Percentiles rank a stretch among this genome's conserved stretches.
phyloP scores from a whole-genome alignment of 106 monocot genomes.

The Acorus gramineus region DNA sequence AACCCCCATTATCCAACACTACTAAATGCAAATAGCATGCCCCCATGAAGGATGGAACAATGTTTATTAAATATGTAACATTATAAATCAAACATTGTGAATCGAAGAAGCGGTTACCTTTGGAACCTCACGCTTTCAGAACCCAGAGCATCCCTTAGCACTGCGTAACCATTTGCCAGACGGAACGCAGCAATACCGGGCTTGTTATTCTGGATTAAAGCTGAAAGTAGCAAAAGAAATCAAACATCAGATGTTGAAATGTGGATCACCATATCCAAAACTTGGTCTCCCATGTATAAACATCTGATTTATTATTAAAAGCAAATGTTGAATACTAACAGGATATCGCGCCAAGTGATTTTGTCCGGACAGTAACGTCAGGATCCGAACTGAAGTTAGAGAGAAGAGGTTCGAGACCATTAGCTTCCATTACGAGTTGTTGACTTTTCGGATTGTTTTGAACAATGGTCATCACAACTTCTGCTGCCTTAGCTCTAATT shows the following conservation, averaged over 20 bases:
- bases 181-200: slow-evolving; percentile 19
- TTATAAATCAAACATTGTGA: no score
- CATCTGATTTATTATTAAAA: no score
- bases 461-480: slow-evolving; percentile 74
- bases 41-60: no score
- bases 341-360: slow-evolving; percentile 91
- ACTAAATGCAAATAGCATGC: no score
- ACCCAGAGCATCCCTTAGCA: slow-evolving; percentile 20
- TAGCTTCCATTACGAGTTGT: slow-evolving; percentile 82
- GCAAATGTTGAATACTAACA: slow-evolving; percentile 32
- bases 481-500: slow-evolving; percentile 82
- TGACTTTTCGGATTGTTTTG: slow-evolving; percentile 89
- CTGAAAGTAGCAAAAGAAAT: slow-evolving; percentile 2
- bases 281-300: no score
- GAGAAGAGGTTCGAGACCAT: slow-evolving; percentile 73
- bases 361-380: slow-evolving; percentile 54
- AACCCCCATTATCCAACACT: no score
- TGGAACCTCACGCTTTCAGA: slow-evolving; percentile 17
- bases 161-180: slow-evolving; percentile 22
- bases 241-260: neutral
- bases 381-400: slow-evolving; percentile 71
- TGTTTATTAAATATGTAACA: no score
- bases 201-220: slow-evolving; percentile 22
- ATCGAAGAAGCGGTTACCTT: slow-evolving; percentile 6
- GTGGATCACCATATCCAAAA: no score